Base-by-base conservation (phyloP, 2,329 filamentous ascomycete genomes). In the Thermothelomyces thermophilus region DNA sequence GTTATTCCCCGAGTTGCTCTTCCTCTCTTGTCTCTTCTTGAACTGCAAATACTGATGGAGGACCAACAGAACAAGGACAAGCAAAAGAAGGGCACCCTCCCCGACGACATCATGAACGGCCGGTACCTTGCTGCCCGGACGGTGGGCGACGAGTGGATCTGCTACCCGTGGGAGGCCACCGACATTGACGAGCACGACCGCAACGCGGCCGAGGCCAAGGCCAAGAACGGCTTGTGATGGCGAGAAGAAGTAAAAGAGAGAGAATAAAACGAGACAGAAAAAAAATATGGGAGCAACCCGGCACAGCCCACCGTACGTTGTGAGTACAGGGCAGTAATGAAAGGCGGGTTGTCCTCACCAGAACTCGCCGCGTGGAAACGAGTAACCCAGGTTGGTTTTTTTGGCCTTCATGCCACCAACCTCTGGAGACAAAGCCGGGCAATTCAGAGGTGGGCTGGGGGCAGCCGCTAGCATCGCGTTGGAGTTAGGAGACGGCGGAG, bases 101-200 rank as follows among this genome's bases (percentile, higher is more conserved):
- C 93, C 10, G 64, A 80, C 17, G 83, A 89, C 33, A 89, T 97
- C 79, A 75, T 91, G 57, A 71, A 82, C 48, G 79, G 79, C 50
- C 77, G 85, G 62, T 98, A 98, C 71, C 70, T 86, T 59, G 93
- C 93, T 19, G 89, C 93, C 19, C 76, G 85, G 64, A 97, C 91
- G 5, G 87, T 94, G 28, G 80, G 79, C n/a, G 91, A 98, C 70
- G 84, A 90, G 58, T 98, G 93, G 93, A 97, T 97, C 67, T 94
- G 89, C 77, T 98, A 98, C 72, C 93, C 93, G 14, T 98, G 93
- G 93, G 93, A 97, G 74, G 93, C 93, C 37, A 85, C 72, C 30
- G 87, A 96, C 66, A 96, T 97, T 64, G 89, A 95, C 24, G 87
- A 90, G 76, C 91, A 96, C 67, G 91, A 97, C 70, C 70, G 73